Evolutionary conservation across 164 flowering plant species (phyloP).

Genomic region (Euptelea pleiosperma): DNA sequence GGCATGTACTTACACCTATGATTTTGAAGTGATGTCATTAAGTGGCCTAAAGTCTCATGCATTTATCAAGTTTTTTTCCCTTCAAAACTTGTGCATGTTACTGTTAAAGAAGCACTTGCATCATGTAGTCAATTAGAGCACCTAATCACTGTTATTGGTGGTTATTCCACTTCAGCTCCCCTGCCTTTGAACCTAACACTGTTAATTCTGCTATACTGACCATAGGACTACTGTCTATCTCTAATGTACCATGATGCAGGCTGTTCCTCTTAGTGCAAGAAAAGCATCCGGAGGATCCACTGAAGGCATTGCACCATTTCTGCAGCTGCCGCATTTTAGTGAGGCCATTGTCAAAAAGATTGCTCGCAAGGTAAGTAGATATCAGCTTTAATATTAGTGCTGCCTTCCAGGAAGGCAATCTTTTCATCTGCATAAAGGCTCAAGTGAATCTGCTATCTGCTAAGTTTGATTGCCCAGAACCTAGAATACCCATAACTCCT

Average conservation of each 20-base stretch:
- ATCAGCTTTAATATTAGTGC: not conserved
- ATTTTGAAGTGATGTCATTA: not conserved
- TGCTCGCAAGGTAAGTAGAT: conserved; percentile 62
- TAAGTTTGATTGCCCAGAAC: too few relatives aligned
- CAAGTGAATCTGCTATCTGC: too few relatives aligned
- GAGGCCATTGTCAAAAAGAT: conserved; percentile 73
- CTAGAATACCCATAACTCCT: too few relatives aligned
- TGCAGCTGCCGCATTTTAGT: conserved; percentile 93
- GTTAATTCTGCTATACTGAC: not conserved
- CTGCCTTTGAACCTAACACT: not conserved
- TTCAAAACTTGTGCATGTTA: not conserved
- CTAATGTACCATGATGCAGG: conserved; percentile 42
- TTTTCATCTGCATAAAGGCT: not conserved
- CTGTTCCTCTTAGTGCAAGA: conserved; percentile 90
- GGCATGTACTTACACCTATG: not conserved
- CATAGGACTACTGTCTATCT: not conserved
- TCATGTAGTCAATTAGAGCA: not conserved
- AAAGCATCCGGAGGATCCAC: conserved; percentile 69
- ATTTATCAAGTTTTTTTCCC: not conserved
- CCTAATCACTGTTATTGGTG: not conserved
- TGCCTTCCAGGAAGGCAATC: not conserved
- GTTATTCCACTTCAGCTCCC: not conserved
- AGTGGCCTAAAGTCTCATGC: not conserved
- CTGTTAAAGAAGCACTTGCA: not conserved
- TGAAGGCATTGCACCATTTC: conserved; percentile 85